These are phyloP conservation scores for Chaetomium globosum DNA, from an alignment of 2,329 filamentous ascomycete genomes.

Conservation along the genomic window DNA sequence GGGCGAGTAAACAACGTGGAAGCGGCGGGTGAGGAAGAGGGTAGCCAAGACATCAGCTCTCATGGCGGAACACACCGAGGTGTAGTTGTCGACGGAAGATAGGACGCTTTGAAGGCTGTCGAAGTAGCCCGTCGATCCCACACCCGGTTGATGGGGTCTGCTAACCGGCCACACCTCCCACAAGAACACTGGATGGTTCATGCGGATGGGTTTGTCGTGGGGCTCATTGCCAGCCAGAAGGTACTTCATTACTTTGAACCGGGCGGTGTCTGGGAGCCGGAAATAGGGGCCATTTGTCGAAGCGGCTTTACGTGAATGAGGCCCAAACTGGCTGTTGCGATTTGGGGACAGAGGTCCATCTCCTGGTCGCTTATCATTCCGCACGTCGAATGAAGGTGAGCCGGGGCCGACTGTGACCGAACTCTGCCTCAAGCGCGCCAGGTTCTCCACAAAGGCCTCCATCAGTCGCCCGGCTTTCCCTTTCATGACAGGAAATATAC, in stretches of 20 bases:
- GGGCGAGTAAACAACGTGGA: slow-evolving; percentile 48
- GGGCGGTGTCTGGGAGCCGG: slow-evolving; percentile 33
- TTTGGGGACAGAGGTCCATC: neutral
- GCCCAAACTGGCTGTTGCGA: fast-evolving
- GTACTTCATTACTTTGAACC: slow-evolving; percentile 35
- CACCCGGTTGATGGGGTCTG: neutral
- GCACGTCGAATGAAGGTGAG: neutral
- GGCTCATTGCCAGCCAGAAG: slow-evolving; percentile 28
- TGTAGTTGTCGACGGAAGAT: slow-evolving; percentile 35
- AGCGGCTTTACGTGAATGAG: neutral
- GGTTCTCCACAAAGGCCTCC: slow-evolving; percentile 16
- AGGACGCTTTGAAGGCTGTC: slow-evolving; percentile 39
- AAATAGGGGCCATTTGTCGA: slow-evolving; percentile 31
- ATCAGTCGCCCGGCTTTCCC: slow-evolving; percentile 9
- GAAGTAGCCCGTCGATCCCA: slow-evolving; percentile 39
- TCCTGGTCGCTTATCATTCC: neutral
- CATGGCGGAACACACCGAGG: slow-evolving; percentile 43
- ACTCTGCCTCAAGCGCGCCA: neutral
- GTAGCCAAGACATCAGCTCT: slow-evolving; percentile 45
- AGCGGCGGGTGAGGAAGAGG: slow-evolving; percentile 42
- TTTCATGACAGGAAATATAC: neutral
- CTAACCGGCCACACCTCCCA: slow-evolving; percentile 42
- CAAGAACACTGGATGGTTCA: slow-evolving; percentile 42
- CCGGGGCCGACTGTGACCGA: neutral
- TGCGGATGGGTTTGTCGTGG: slow-evolving; percentile 34